Evolutionary conservation across 78 protist species (phyloP).

Genomic region (Dictyostelium brefeldianum): DNA sequence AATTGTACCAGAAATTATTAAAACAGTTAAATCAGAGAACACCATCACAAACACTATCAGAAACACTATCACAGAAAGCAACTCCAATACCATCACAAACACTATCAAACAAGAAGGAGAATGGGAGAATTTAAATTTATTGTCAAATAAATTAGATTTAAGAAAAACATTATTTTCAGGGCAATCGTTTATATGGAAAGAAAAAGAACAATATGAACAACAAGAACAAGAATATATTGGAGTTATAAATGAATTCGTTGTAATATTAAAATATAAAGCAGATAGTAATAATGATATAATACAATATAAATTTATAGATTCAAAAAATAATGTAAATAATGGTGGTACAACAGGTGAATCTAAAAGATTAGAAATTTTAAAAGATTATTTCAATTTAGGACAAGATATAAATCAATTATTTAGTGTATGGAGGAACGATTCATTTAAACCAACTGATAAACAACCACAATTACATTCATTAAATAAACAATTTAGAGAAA

Average conservation of each 20-base stretch:
- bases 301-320: conserved; percentile 35
- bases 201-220: background rate
- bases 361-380: background rate
- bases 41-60: background rate
- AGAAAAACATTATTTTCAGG: conserved; percentile 61
- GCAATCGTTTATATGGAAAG: conserved; percentile 60
- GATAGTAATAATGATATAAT: background rate
- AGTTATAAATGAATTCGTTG: background rate
- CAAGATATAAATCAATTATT: background rate
- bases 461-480: background rate
- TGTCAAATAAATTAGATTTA: conserved; percentile 25
- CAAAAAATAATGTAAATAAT: background rate
- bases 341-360: background rate
- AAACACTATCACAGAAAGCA: background rate
- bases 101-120: background rate
- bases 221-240: conserved; percentile 12
- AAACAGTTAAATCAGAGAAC: no score
- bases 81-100: background rate
- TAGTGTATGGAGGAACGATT: conserved; percentile 34
- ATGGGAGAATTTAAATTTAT: conserved; percentile 53
- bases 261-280: conserved; percentile 20
- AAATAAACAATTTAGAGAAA: conserved; percentile 35
- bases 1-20: no score
- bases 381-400: conserved; percentile 39
- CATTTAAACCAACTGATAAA: background rate